Evolutionary conservation across 1,284 basidiomycete genomes (phyloP).

Genomic region (Pseudozyma sp.): DNA sequence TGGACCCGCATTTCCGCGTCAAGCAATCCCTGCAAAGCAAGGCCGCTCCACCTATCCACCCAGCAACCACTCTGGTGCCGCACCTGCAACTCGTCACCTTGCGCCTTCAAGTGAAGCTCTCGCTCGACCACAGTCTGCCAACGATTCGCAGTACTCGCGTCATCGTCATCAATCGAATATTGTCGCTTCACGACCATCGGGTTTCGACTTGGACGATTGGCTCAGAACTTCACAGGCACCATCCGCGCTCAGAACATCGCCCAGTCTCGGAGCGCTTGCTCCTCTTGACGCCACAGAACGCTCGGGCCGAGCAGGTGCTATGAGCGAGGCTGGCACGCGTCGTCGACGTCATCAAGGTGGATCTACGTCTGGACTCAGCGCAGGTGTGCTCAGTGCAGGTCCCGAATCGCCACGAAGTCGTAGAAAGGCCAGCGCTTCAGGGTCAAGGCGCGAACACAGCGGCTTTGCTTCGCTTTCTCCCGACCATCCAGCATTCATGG

Average conservation of each 20-base stretch:
- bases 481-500: constrained; percentile 39
- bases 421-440: constrained; percentile 29
- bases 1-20: constrained; percentile 8
- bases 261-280: constrained; percentile 40
- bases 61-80: constrained; percentile 45
- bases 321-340: constrained; percentile 47
- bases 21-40: constrained; percentile 17
- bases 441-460: constrained; percentile 19
- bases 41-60: constrained; percentile 29
- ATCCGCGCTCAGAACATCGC: constrained; percentile 21
- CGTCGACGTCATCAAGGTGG: constrained; percentile 24
- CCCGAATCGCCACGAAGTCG: constrained; percentile 38
- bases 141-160: constrained; percentile 14
- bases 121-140: constrained; percentile 8
- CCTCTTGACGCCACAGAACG: constrained; percentile 22
- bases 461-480: constrained; percentile 23
- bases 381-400: constrained; percentile 46
- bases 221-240: constrained; percentile 28
- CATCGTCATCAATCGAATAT: constrained; percentile 21
- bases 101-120: constrained; percentile 15
- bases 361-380: constrained; percentile 48
- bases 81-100: constrained; percentile 30
- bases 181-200: constrained; percentile 31
- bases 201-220: constrained; percentile 43
- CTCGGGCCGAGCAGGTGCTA: constrained; percentile 18